A percentile compares a stretch with the other conserved stretches of the same genome.
Evolutionary conservation across 169 alveolate genomes (phyloP).

Genomic region (Plasmodium vivax): DNA sequence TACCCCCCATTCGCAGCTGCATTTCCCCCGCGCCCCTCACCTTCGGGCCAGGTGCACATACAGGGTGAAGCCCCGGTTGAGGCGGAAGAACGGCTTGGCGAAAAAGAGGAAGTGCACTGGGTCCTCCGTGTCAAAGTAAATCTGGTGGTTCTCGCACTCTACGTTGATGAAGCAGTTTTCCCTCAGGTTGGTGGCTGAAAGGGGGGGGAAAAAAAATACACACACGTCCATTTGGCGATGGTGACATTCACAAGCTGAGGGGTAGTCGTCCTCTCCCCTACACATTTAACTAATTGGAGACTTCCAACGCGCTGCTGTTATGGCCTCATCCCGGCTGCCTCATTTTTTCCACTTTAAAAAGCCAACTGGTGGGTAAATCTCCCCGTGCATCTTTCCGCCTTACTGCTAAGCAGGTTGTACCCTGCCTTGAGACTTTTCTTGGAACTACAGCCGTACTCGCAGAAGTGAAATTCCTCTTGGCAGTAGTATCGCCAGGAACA

Average conservation of each 20-base stretch:
- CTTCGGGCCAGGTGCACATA: constrained; percentile 21
- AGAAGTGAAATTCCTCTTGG: constrained; percentile 13
- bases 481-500: constrained; percentile 67
- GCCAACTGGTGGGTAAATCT: background rate
- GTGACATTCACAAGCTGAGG: background rate
- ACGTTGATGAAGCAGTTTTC: constrained; percentile 32
- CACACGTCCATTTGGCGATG: background rate
- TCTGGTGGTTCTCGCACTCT: constrained; percentile 45
- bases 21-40: background rate
- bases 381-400: background rate
- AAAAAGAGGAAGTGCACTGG: constrained; percentile 28
- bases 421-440: constrained; percentile 36
- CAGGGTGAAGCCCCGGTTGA: constrained; percentile 36
- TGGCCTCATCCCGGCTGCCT: background rate
- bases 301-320: background rate
- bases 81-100: constrained; percentile 36
- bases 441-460: constrained; percentile 59
- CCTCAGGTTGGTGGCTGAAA: constrained; percentile 8
- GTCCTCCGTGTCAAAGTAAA: constrained; percentile 49
- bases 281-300: background rate
- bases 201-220: background rate
- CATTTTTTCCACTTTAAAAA: background rate
- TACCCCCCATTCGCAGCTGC: background rate
- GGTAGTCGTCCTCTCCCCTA: background rate
- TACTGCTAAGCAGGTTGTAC: constrained; percentile 56